A percentile compares a stretch with the other conserved stretches of the same genome.
phyloP scores from a whole-genome alignment of 2,329 filamentous ascomycete species.

The Botryotinia calthae region DNA sequence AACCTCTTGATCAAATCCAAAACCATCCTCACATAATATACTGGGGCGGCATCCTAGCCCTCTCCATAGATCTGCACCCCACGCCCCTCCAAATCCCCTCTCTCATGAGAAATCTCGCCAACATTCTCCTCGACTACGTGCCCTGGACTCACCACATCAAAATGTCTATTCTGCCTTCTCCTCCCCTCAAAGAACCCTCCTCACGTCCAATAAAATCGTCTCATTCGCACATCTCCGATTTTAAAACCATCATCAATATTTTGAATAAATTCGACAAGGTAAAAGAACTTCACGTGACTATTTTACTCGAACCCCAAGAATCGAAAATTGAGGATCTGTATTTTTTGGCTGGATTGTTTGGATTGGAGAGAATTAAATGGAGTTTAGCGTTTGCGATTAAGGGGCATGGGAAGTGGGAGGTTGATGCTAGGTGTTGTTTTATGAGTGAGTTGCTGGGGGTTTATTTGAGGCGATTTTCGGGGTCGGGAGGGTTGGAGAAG shows the following conservation, averaged over 20 bases:
- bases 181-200: neutral
- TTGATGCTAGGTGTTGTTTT: neutral
- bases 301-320: neutral
- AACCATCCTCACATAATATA: neutral
- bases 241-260: neutral
- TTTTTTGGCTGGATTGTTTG: neutral
- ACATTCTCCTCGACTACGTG: neutral
- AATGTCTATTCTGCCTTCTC: neutral
- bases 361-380: neutral
- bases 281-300: neutral
- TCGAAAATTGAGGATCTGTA: neutral
- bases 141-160: neutral
- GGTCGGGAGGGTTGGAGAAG: neutral
- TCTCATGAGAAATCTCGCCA: neutral
- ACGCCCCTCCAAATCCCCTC: neutral
- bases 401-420: neutral
- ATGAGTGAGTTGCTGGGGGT: neutral
- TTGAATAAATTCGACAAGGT: neutral
- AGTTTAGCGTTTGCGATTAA: neutral
- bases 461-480: neutral
- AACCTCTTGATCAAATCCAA: neutral
- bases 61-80: neutral
- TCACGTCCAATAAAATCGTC: neutral
- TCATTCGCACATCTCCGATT: neutral
- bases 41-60: neutral